Evolutionary conservation across 202 grass and related monocot species (phyloP).

Genomic region (Musa balbisiana): DNA sequence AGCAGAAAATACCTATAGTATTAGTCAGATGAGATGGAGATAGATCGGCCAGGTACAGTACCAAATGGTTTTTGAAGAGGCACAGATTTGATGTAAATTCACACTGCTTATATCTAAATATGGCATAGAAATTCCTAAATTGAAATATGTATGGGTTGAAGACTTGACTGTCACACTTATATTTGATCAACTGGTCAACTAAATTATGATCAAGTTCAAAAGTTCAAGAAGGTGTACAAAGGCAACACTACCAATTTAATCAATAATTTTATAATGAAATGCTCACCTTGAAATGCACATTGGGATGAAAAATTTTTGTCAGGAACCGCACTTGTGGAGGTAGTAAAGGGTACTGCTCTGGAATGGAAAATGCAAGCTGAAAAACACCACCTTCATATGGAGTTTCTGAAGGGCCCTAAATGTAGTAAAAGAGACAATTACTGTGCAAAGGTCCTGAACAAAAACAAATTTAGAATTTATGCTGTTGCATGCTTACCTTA

Average conservation of each 20-base stretch:
- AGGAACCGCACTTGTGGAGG: slow-evolving; percentile 98
- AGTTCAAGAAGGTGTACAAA: background rate
- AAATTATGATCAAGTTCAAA: background rate
- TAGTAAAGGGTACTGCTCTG: slow-evolving; percentile 90
- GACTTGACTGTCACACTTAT: too few relatives aligned
- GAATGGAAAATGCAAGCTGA: slow-evolving; percentile 83
- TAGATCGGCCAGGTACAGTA: too few relatives aligned
- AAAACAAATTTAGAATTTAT: background rate
- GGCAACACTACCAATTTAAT: background rate
- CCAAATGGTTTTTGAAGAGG: too few relatives aligned
- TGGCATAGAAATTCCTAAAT: too few relatives aligned
- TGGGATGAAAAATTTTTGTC: slow-evolving; percentile 99
- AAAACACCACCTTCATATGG: slow-evolving; percentile 88
- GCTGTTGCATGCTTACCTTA: slow-evolving; percentile 34
- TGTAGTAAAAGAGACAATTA: slow-evolving; percentile 16
- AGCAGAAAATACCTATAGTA: too few relatives aligned
- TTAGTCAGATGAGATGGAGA: too few relatives aligned
- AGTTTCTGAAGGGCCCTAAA: slow-evolving; percentile 85
- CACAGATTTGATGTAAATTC: too few relatives aligned
- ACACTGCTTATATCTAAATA: too few relatives aligned
- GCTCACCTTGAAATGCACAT: slow-evolving; percentile 97
- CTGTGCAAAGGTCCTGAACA: background rate
- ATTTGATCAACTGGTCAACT: too few relatives aligned
- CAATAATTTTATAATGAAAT: slow-evolving; percentile 1
- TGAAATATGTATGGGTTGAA: too few relatives aligned